Evolutionary conservation across 305 asterid genomes (phyloP), one percentile per base, ranked within the genome.

Genomic region (Solanum hybrid): DNA sequence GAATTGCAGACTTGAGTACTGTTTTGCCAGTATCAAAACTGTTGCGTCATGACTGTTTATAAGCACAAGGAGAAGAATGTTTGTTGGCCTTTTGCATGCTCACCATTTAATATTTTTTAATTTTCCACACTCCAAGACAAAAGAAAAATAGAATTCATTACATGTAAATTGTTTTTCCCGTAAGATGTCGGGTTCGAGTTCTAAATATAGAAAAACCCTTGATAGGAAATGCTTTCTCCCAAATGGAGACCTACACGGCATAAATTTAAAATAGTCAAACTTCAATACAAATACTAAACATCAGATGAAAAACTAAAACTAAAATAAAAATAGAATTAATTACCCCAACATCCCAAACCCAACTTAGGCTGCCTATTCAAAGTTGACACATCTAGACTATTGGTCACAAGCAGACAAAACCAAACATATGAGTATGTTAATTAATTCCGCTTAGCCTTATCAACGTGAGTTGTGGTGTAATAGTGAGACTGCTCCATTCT

Each of bases 41-140:
- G 61, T 79, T 33, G 38, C 26, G 79, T 14, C 45, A 65, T 32
- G 89, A 70, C 79, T 20, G 86, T 82, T 81, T 82, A 33, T 37
- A 81, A 75, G 90, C 80, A 75, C 87, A 87, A 81, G 72, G 78
- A 38, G 75, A 73, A 79, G 89, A 88, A 72, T 72, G 41, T 41
- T 13, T 88, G 88, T 72, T 76, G 51, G 90, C 15, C 6, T 61
- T 73, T 32, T 75, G 89, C 92, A 88, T 90, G 92, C 92, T 90
- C 75, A 57, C 39, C 88, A 27, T 88, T 90, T 90, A 73, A 45
- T 82, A 77, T 83, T 4, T 78, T 32, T 45, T 26, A 65, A 89
- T 79, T 87, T 61, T 88, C 4, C 68, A 7, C 29, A 26, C 33
- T 72, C 33, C 77, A 36, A 82, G 79, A 85, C 86, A 87, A 87